Evolutionary conservation across 1,284 basidiomycete genomes (phyloP).

Genomic region (Apiotrichum veenhuisii): DNA sequence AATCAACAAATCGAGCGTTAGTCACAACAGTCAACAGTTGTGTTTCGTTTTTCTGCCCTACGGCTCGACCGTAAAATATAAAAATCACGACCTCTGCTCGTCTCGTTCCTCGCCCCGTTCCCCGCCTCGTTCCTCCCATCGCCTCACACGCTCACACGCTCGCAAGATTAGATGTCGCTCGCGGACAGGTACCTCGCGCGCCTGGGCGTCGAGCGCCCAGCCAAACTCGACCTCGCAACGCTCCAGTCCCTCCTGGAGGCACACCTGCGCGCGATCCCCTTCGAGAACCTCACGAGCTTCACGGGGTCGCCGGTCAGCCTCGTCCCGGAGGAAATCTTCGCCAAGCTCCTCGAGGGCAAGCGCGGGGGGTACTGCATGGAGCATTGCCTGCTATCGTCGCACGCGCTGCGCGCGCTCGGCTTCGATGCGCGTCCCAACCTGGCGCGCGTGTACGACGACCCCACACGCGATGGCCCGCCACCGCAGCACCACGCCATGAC

Average conservation of each 20-base stretch:
- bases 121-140: too few relatives aligned
- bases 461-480: not conserved
- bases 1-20: too few relatives aligned
- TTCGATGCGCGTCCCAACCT: slow-evolving; percentile 1
- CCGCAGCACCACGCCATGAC: slow-evolving; percentile 6
- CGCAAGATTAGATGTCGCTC: slow-evolving; percentile 1
- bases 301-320: slow-evolving; percentile 7
- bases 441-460: slow-evolving; percentile 5
- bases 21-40: too few relatives aligned
- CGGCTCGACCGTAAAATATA: too few relatives aligned
- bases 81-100: too few relatives aligned
- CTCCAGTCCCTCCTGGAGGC: slow-evolving; percentile 8
- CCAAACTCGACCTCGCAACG: slow-evolving; percentile 1
- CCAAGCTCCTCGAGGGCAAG: slow-evolving; percentile 7
- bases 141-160: too few relatives aligned
- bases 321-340: not conserved
- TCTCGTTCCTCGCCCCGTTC: too few relatives aligned
- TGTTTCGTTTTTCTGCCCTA: too few relatives aligned
- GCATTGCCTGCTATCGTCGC: slow-evolving; percentile 5
- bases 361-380: slow-evolving; percentile 20
- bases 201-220: slow-evolving; percentile 5
- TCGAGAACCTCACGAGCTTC: slow-evolving; percentile 15
- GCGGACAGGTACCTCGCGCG: slow-evolving; percentile 12
- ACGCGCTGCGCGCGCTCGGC: slow-evolving; percentile 7
- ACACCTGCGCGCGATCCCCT: slow-evolving; percentile 16